Evolutionary conservation across 1,139 yeast genomes (phyloP).

Genomic region (Geotrichum candidum): DNA sequence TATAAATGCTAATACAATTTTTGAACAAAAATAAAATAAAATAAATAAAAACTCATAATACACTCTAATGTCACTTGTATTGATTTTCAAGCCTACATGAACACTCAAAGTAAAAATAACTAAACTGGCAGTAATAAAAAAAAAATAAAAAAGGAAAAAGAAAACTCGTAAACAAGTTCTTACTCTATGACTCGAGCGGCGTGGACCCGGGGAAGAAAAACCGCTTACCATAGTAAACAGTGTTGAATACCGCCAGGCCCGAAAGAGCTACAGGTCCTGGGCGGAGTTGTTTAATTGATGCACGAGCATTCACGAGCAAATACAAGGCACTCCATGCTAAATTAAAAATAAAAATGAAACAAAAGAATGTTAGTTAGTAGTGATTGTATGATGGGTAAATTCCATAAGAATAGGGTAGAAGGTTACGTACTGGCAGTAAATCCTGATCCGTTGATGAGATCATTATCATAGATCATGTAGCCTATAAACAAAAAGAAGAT

Average conservation of each 20-base stretch:
- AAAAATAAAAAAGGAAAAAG: neutral
- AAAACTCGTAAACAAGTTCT: neutral
- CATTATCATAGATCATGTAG: conserved; percentile 76
- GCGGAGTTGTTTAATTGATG: conserved; percentile 45
- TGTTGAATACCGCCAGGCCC: conserved; percentile 55
- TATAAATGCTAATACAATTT: no score
- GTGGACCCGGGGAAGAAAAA: conserved; percentile 35
- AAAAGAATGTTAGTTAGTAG: neutral
- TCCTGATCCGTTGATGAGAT: conserved; percentile 78
- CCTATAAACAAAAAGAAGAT: conserved; percentile 17
- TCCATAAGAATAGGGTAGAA: neutral
- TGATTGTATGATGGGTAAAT: neutral
- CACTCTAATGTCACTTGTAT: no score
- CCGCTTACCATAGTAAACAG: conserved; percentile 61
- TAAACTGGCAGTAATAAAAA: no score
- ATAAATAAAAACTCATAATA: no score
- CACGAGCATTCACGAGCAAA: conserved; percentile 64
- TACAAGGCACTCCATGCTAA: conserved; percentile 79
- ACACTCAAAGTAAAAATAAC: no score
- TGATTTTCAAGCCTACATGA: no score
- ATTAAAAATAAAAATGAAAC: neutral
- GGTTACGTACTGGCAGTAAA: conserved; percentile 46
- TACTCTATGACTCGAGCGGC: neutral
- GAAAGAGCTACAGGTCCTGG: conserved; percentile 58
- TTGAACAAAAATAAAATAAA: no score